Conservation (phyloP, 495 filamentous ascomycete species). For the Trichocladium uniseriatum region DNA sequence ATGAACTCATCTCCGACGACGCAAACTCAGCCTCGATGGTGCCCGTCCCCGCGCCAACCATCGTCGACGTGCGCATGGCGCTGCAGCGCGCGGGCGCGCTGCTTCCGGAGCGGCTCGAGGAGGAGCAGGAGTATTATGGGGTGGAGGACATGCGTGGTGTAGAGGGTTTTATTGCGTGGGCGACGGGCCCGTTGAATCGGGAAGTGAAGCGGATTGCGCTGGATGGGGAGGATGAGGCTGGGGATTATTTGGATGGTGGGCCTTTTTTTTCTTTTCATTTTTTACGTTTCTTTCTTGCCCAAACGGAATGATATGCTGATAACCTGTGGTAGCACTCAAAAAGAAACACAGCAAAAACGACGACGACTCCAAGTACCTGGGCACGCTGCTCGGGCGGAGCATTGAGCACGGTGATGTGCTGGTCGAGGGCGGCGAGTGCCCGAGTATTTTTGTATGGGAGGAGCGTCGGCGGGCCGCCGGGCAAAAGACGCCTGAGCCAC, state of each 20-base stretch:
- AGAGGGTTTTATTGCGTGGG: constrained; percentile 66
- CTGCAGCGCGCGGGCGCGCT: constrained; percentile 66
- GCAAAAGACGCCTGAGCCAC: constrained; percentile 14
- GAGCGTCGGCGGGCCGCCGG: constrained; percentile 21
- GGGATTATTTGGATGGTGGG: constrained; percentile 62
- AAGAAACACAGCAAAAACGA: constrained; percentile 73
- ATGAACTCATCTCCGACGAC: neutral
- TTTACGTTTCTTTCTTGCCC: neutral
- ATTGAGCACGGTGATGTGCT: constrained; percentile 56
- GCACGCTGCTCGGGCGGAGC: constrained; percentile 64
- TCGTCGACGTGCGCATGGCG: constrained; percentile 76
- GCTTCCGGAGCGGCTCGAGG: constrained; percentile 43
- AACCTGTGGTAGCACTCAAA: constrained; percentile 48
- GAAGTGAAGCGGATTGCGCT: constrained; percentile 57
- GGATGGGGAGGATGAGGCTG: constrained; percentile 42
- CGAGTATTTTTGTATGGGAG: constrained; percentile 60
- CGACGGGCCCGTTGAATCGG: constrained; percentile 51
- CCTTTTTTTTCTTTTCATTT: neutral
- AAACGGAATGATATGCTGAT: no score
- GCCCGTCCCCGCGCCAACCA: constrained; percentile 32
- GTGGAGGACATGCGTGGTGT: constrained; percentile 68
- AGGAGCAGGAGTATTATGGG: constrained; percentile 28
- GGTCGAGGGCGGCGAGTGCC: constrained; percentile 62
- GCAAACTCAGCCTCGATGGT: neutral
- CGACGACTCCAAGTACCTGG: constrained; percentile 70